Conservation (phyloP, 2,329 filamentous ascomycete species). For the Zymoseptoria passerinii region DNA sequence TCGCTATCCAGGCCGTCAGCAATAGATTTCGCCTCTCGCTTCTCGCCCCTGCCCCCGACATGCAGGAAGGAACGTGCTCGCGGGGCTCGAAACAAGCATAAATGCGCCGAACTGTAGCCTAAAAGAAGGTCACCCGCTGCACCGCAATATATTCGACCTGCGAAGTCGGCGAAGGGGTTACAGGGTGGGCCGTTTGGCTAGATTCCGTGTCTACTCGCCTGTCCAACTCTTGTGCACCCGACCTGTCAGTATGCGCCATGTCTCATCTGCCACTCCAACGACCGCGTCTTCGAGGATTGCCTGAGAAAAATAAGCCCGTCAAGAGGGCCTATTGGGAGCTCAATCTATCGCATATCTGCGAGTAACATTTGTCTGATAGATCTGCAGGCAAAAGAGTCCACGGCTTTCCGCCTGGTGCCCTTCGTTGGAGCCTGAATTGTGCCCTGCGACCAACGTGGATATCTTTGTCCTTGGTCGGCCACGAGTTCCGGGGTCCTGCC, state of each 20-base stretch:
- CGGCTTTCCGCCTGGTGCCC: not conserved
- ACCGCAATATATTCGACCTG: not conserved
- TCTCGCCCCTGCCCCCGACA: too few relatives aligned
- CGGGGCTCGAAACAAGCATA: not conserved
- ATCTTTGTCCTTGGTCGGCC: not conserved
- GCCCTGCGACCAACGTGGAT: not conserved
- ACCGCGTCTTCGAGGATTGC: too few relatives aligned
- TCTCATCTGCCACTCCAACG: not conserved
- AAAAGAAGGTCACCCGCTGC: not conserved
- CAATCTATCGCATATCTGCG: not conserved
- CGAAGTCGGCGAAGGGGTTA: not conserved
- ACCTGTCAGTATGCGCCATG: not conserved
- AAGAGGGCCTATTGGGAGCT: not conserved
- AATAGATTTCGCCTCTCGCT: not conserved
- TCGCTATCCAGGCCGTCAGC: not conserved
- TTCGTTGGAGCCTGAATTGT: not conserved
- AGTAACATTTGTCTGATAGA: not conserved
- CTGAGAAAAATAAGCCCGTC: too few relatives aligned
- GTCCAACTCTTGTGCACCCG: not conserved
- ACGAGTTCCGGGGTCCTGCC: not conserved
- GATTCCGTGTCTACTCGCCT: not conserved
- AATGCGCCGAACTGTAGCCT: not conserved
- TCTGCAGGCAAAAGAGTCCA: not conserved
- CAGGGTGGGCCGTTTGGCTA: not conserved
- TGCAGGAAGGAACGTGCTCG: not conserved